phyloP scores from a whole-genome alignment of 1,139 yeast genomes.

The Hansenula anomala region DNA sequence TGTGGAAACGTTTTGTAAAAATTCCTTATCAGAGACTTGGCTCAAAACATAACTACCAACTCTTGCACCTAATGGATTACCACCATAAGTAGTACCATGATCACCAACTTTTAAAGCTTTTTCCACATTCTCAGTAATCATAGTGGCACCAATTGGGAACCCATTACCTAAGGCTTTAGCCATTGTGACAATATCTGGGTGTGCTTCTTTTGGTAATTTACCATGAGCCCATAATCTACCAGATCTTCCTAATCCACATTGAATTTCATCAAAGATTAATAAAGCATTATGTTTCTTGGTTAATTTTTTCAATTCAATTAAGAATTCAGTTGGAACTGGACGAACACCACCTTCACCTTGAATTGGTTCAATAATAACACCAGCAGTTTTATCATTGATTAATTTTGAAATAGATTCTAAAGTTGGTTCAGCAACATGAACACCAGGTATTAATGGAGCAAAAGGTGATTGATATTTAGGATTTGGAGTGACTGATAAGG shows the following conservation, averaged over 20 bases:
- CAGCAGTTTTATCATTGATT: conserved; percentile 76
- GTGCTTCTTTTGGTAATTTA: conserved; percentile 65
- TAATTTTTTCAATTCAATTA: conserved; percentile 58
- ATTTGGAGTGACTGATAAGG: conserved; percentile 87
- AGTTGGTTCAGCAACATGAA: conserved; percentile 55
- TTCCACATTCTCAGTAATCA: conserved; percentile 79
- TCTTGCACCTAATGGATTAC: conserved; percentile 88
- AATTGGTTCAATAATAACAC: conserved; percentile 91
- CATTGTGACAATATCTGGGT: conserved; percentile 89
- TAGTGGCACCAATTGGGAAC: conserved; percentile 94
- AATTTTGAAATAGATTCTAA: conserved; percentile 51
- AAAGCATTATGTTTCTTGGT: conserved; percentile 70
- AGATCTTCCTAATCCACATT: conserved; percentile 92
- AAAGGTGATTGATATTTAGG: conserved; percentile 90
- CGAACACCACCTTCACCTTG: conserved; percentile 98
- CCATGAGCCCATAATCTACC: conserved; percentile 94
- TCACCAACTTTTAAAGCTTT: conserved; percentile 77
- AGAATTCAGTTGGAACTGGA: conserved; percentile 58
- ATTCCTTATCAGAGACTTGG: conserved; percentile 54
- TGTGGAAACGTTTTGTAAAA: conserved; percentile 52
- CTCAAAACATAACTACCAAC: conserved; percentile 74
- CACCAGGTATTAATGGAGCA: conserved; percentile 85
- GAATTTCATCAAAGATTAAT: conserved; percentile 91
- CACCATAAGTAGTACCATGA: conserved; percentile 98
- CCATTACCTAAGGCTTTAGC: conserved; percentile 98